Base-by-base conservation (phyloP, 306 rosid species). In the Sechiopsis laciniata region DNA sequence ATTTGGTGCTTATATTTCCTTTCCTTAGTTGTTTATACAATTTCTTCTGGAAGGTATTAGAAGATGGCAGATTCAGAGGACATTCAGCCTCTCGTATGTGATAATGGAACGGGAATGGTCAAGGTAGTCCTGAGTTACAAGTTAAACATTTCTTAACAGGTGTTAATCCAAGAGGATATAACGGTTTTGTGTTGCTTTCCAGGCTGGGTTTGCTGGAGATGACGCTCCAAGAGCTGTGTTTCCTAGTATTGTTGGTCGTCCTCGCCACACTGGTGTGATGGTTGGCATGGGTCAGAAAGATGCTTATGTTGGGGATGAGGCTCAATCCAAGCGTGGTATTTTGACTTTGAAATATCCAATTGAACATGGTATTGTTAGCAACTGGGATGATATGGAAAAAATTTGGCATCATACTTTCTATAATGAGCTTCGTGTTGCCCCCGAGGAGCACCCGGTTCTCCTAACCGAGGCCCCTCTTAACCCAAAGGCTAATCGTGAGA, bases 171-270 rank as follows among this genome's bases (percentile, higher is more conserved):
- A 53, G 10, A 32, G 16, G 46, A 50, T 57, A 72, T 74, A 42
- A 59, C 45, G 21, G 73, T 80, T 55, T 11, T 8, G 64, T 72
- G 17, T 72, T 76, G 52, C 21, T 17, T 20, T 78, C 71, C 76
- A 91, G 99, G 99, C 99, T 78, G 99, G 99, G 62, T 94, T 94
- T 79, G 99, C 99, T 32, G 99, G 99, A 87, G 99, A 94, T 80
- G 99, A 94, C 84, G 99, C 99, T 71, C 99, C 99, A 15, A 85
- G 99, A 79, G 99, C 99, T 75, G 99, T 94, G 65, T 94, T 94
- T 80, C 99, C 99, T 78, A 94, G 99, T 76, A 94, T 94, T 75
- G 96, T 94, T 0, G 99, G 99, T 40, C 99, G 99, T 61, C 99
- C 99, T 63, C 99, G 99, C 75, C 99, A 94, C 84, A 94, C 99